These are phyloP conservation scores for Ceratocystis cubensis DNA, from an alignment of 2,329 filamentous ascomycete genomes.

Conservation along the genomic window DNA sequence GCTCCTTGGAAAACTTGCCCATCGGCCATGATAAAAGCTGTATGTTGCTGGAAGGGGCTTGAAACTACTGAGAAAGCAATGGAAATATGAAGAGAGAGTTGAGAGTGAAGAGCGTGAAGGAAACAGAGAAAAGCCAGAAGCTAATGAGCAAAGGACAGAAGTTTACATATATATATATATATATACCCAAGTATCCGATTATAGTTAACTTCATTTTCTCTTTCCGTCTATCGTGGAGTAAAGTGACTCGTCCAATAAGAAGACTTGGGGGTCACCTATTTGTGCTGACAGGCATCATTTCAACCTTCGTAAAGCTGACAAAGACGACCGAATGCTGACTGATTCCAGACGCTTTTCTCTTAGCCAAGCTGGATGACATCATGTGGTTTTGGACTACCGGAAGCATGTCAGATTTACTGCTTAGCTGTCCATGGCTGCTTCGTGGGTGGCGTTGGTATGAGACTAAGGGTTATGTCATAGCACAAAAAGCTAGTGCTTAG, in stretches of 20 bases:
- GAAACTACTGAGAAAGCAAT: background rate
- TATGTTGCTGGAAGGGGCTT: background rate
- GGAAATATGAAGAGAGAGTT: background rate
- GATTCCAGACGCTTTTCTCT: background rate
- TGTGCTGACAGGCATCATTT: background rate
- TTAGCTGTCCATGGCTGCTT: no score
- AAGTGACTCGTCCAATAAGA: background rate
- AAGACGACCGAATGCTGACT: background rate
- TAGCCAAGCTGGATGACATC: background rate
- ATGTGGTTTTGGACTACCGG: background rate
- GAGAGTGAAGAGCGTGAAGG: background rate
- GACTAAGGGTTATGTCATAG: no score
- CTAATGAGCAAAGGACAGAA: background rate
- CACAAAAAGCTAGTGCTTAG: no score
- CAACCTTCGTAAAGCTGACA: background rate
- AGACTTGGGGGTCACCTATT: background rate
- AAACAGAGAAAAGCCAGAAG: background rate
- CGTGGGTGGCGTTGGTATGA: no score
- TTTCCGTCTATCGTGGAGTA: background rate
- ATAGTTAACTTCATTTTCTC: background rate
- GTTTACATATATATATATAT: background rate
- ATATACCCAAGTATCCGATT: background rate
- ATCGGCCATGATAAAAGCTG: background rate
- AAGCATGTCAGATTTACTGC: no score
- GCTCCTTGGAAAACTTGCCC: slow-evolving; percentile 8